Conservation (phyloP, 805 yeast species). For the Candida endomychidarum region DNA sequence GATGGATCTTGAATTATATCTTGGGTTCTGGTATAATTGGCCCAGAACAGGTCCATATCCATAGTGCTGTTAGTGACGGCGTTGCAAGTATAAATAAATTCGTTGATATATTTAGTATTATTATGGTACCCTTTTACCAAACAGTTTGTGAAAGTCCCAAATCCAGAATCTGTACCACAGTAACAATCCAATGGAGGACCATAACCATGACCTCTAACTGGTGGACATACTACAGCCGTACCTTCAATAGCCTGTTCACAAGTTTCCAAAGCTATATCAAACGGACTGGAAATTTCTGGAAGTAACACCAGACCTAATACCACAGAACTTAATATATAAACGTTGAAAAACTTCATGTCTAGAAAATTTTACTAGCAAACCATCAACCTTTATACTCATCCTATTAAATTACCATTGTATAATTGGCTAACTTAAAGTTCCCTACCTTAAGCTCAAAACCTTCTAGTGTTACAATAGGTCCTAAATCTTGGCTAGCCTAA, state of each 20-base stretch:
- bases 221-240: constrained; percentile 17
- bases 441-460: constrained; percentile 5
- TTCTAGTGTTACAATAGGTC: not conserved
- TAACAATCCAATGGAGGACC: constrained; percentile 13
- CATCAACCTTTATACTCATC: not conserved
- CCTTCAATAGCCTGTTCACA: constrained; percentile 16
- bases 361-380: not conserved
- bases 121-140: constrained; percentile 23
- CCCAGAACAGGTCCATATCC: constrained; percentile 15
- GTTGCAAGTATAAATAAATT: constrained; percentile 16
- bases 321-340: constrained; percentile 1
- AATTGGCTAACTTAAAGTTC: not conserved
- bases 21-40: constrained; percentile 15
- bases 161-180: constrained; percentile 19
- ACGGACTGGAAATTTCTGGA: constrained; percentile 11
- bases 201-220: not conserved
- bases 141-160: constrained; percentile 23
- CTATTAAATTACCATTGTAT: not conserved
- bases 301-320: constrained; percentile 8
- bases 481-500: not conserved
- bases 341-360: constrained; percentile 9
- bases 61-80: constrained; percentile 6
- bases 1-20: constrained; percentile 5
- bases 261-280: constrained; percentile 15
- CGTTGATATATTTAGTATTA: constrained; percentile 14